Evolutionary conservation across 352 stramenopile genomes (phyloP), one percentile per base, ranked within the genome.

Genomic region (Salisapilia sapeloensis): DNA sequence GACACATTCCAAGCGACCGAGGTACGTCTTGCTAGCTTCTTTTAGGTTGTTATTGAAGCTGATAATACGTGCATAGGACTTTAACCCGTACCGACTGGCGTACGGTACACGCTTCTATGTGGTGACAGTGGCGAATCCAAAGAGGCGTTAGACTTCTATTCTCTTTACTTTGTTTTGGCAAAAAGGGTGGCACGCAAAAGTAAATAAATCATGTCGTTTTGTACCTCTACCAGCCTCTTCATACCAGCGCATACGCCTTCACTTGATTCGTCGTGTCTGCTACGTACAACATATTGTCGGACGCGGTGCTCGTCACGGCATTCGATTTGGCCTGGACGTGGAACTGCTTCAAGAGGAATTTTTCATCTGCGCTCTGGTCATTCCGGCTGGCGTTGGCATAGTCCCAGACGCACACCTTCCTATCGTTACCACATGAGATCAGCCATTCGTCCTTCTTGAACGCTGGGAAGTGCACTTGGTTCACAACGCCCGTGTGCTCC

Each of bases 21-120:
- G 65, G 70, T 81, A 56, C 15, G 54, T 24, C 14, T 12, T 33
- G 23, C 4, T 35, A 16, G 4, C 13, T 35, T 38, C 14, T 47
- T 28, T 5, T 25, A 6, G 2, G 34, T 38, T 27, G 13, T 32
- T 4, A 36, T 19, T 38, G 2, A 33, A 13, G 16, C 14, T 46
- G n/a, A 41, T 40, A 14, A 13, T 10, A n/a, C 16, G 12, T 13
- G n/a, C 34, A 12, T 42, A 85, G 69, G 69, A 85, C 64, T 85
- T 85, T 33, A 85, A 85, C 36, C 65, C 69, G 13, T 82, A 85
- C 35, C 65, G 69, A 18, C 37, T 85, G 12, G 33, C 62, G 26
- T 85, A 85, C 32, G 65, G 69, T 23, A 81, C 65, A 14, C 64
- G 69, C 21, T 85, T 80, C 41, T 53, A 85, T 43, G 69, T 85